A percentile compares a stretch with the other conserved stretches of the same genome.
Evolutionary conservation across 148 eudicot species (phyloP).

Genomic region (Fallopia convolvulus): DNA sequence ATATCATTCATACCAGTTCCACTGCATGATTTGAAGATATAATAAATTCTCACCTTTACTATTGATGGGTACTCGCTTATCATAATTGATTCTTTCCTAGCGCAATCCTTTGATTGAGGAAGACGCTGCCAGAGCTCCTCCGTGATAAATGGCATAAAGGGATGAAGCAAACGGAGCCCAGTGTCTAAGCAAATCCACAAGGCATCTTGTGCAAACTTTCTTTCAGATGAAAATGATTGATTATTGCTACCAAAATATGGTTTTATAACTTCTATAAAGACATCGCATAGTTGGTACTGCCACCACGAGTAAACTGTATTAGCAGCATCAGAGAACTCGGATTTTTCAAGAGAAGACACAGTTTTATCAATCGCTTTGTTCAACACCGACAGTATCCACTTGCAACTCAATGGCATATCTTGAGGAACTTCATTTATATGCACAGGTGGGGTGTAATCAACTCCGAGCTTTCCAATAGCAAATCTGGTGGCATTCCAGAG

Average conservation of each 20-base stretch:
- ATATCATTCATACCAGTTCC: background rate
- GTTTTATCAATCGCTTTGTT: slow-evolving; percentile 72
- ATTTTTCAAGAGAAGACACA: slow-evolving; percentile 60
- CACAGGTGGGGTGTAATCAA: slow-evolving; percentile 64
- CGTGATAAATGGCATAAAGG: slow-evolving; percentile 91
- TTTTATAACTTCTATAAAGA: slow-evolving; percentile 79
- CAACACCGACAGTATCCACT: slow-evolving; percentile 81
- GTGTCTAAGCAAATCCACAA: slow-evolving; percentile 86
- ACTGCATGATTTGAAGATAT: background rate
- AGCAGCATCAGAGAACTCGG: slow-evolving; percentile 83
- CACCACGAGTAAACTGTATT: slow-evolving; percentile 90
- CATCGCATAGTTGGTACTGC: slow-evolving; percentile 90
- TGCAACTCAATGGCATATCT: slow-evolving; percentile 77
- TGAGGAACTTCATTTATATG: slow-evolving; percentile 26
- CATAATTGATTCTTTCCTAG: slow-evolving; percentile 73
- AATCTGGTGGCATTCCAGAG: slow-evolving; percentile 92
- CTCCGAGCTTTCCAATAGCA: slow-evolving; percentile 86
- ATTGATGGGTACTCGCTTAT: slow-evolving; percentile 64
- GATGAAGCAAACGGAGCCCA: slow-evolving; percentile 82
- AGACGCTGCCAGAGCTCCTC: slow-evolving; percentile 99
- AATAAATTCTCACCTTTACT: slow-evolving; percentile 38
- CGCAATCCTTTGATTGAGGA: slow-evolving; percentile 48
- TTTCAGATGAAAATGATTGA: slow-evolving; percentile 37
- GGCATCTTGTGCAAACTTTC: slow-evolving; percentile 59
- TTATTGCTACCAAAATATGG: slow-evolving; percentile 56